These are phyloP conservation scores for Dactylellina haptotyla DNA, from an alignment of 2,329 filamentous ascomycete genomes.

Conservation along the genomic window DNA sequence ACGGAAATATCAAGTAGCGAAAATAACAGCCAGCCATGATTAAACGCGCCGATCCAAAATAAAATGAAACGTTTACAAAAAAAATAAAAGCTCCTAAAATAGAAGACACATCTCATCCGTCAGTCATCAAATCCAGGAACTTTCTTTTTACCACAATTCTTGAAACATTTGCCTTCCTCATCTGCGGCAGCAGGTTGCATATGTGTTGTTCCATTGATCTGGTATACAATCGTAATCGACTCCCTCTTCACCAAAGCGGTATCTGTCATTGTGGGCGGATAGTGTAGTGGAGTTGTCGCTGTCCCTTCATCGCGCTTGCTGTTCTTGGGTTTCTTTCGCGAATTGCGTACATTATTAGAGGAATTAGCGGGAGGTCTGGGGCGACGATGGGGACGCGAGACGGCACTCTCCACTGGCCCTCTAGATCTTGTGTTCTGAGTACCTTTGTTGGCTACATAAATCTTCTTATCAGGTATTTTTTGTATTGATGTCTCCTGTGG, in stretches of 20 bases:
- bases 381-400: no score
- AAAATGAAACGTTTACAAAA: no score
- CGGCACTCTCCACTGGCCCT: no score
- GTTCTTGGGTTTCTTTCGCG: background rate
- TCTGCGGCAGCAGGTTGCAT: background rate
- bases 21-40: no score
- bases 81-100: background rate
- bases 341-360: background rate
- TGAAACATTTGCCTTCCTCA: background rate
- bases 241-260: background rate
- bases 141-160: background rate
- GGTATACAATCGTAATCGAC: background rate
- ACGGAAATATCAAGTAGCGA: no score
- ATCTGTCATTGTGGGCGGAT: background rate
- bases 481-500: constrained; percentile 9
- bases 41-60: no score
- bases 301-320: background rate
- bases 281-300: background rate
- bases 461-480: no score
- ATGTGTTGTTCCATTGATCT: constrained; percentile 11
- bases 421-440: no score
- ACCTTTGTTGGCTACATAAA: no score
- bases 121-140: background rate
- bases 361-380: background rate
- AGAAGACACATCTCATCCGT: background rate